These are phyloP conservation scores for Euphorbia lathyris DNA, from an alignment of 345 rosid species.

Conservation along the genomic window DNA sequence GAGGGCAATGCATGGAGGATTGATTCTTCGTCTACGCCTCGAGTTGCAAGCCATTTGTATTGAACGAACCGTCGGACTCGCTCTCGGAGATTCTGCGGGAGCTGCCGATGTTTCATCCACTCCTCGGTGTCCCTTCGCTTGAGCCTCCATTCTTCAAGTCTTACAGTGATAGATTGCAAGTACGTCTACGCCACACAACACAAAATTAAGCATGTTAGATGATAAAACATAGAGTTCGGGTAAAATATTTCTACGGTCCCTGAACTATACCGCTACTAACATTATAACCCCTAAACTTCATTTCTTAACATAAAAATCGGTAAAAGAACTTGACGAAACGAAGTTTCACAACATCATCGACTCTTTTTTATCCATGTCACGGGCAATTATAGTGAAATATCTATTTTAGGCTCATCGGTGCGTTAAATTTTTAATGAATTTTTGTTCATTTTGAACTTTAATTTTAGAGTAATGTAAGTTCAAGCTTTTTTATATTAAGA, in stretches of 20 bases:
- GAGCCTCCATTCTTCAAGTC: slow-evolving; percentile 62
- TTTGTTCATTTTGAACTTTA: no score
- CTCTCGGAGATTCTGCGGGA: slow-evolving; percentile 40
- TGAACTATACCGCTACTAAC: no score
- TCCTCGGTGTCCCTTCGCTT: slow-evolving; percentile 54
- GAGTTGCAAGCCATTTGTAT: slow-evolving; percentile 54
- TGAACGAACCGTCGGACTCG: slow-evolving; percentile 45
- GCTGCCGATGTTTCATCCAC: slow-evolving; percentile 60
- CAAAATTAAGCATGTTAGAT: neutral
- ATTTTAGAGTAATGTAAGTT: no score
- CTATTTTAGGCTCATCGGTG: no score
- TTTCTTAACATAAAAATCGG: no score
- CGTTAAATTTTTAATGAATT: no score
- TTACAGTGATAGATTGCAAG: slow-evolving; percentile 53
- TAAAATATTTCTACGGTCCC: neutral
- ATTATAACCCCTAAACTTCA: no score
- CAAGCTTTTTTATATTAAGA: no score
- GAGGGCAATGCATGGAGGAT: slow-evolving; percentile 41
- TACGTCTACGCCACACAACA: slow-evolving; percentile 33
- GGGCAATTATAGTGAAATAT: no score
- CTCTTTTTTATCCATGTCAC: no score
- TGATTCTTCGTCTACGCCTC: slow-evolving; percentile 52
- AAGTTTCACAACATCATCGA: no score
- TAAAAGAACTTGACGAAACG: no score
- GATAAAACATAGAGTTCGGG: neutral